Base-by-base conservation (phyloP, 345 rosid species). In the Turritis glabra region DNA sequence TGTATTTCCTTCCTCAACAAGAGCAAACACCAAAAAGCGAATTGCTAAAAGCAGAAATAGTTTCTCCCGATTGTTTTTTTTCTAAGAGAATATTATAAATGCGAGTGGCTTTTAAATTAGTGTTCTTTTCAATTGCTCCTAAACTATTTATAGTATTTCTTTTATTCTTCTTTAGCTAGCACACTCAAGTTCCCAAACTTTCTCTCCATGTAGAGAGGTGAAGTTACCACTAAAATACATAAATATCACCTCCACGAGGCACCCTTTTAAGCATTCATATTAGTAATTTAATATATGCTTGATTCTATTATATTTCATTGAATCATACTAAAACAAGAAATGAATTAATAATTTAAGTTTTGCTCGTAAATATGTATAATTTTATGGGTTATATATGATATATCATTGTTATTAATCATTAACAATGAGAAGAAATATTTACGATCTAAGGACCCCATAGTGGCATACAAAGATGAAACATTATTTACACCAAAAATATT, bases 1-100 rank as follows among this genome's bases (percentile, higher is more conserved):
- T 76, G 69, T 69, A 76, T 62, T 69, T 69, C 80, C 60, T 69
- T 76, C 75, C 59, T 53, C 53, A 26, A 76, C 80, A 55, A 69
- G n/a, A 69, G 71, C 80, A 62, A 44, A 62, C 63, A 56, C 27
- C 26, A 13, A 54, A 65, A 62, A 50, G 71, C 65, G 21, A 54
- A 54, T 69, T 69, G 32, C 80, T 69, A 61, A 62, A 76, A 69
- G 66, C 66, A 76, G 66, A 76, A 76, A 62, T 46, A 69, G 66
- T 64, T 68, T 5, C 51, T 69, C 58, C 40, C 33, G 25, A 41
- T 17, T 47, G 10, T 75, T 43, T 50, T 14, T 15, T 27, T 26
- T 12, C 33, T 2, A 3, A 25, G 14, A 22, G 7, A 44, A 48
- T 12, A 38, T 59, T 58, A 47, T 38, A 59, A 29, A 40, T 68